Base-by-base conservation (phyloP, 306 rosid genomes). In the Fragaria vesca region DNA sequence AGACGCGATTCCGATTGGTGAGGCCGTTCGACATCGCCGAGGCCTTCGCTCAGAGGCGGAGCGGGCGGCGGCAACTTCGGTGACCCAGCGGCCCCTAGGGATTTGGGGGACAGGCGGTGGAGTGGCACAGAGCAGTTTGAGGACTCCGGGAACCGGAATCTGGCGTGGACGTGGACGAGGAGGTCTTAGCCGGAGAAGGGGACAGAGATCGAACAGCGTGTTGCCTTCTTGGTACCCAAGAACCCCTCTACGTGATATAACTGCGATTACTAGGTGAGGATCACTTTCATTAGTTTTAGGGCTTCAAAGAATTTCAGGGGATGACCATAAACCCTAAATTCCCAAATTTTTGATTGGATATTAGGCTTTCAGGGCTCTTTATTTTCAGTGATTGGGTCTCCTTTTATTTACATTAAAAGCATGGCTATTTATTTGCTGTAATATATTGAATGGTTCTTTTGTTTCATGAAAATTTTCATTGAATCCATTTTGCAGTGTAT, bases 211-310 rank as follows among this genome's bases (percentile, higher is more conserved):
- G 42, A 82, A 71, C 12, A 83, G 93, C 6, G 50, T 81, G 17
- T 83, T 94, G 8, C 98, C 98, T 20, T 81, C 88, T 55, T 94
- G 97, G 97, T 92, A 94, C 61, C 98, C 95, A 0, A 76, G 98
- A 74, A 87, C 93, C 24, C 97, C 97, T 45, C 88, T 94, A 8
- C 90, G 88, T 1, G 92, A 92, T 34, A 81, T 94, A 66, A 90
- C 93, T n/a, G 83, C 81, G 15, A 72, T 90, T 26, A 78, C 43
- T 36, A 74, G 91, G 83, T 94, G 88, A 70, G 36, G 3, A 47
- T 66, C 13, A 8, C n/a, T 48, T 48, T 15, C 4, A 34, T 34
- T 34, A 34, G 38, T 34, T 34, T 34, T 34, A 34, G 38, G 38
- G 38, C 38, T 34, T 34, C 38, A 34, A 34, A 34, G 38, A 3